phyloP scores from a whole-genome alignment of 805 yeast genomes.

The Sungouiella blattae region DNA sequence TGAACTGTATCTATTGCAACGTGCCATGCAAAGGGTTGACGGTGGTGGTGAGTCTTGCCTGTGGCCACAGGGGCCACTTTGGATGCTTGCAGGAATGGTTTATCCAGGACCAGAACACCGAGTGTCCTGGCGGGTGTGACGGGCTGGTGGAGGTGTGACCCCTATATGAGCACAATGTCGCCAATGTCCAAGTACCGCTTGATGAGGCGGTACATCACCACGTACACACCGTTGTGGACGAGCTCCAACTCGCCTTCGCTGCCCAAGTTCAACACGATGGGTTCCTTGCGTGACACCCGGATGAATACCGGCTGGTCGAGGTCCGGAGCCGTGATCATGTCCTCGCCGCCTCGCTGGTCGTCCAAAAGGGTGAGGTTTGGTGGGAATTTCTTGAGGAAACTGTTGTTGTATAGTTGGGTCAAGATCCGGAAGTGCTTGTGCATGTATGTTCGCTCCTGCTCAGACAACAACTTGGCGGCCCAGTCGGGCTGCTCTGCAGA shows the following conservation, averaged over 20 bases:
- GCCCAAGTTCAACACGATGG: slow-evolving; percentile 24
- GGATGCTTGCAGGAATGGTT: slow-evolving; percentile 81
- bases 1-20: slow-evolving; percentile 74
- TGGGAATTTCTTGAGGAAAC: slow-evolving; percentile 69
- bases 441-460: slow-evolving; percentile 64
- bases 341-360: slow-evolving; percentile 55
- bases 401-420: slow-evolving; percentile 59
- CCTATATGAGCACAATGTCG: slow-evolving; percentile 34
- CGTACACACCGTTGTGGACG: slow-evolving; percentile 65
- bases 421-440: slow-evolving; percentile 61
- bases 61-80: slow-evolving; percentile 89
- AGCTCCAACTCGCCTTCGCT: slow-evolving; percentile 27
- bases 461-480: slow-evolving; percentile 37
- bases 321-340: slow-evolving; percentile 81
- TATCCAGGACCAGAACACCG: slow-evolving; percentile 54
- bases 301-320: slow-evolving; percentile 75
- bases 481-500: slow-evolving; percentile 22
- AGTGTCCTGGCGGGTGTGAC: slow-evolving; percentile 77
- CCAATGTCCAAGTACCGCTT: slow-evolving; percentile 32
- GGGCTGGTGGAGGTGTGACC: too few species aligned
- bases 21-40: slow-evolving; percentile 73
- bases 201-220: slow-evolving; percentile 57
- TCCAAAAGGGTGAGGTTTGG: slow-evolving; percentile 67
- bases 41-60: slow-evolving; percentile 52
- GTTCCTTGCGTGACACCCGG: slow-evolving; percentile 43